phyloP scores from a whole-genome alignment of 2,329 filamentous ascomycete species.

The Chrysosporium queenslandicum region DNA sequence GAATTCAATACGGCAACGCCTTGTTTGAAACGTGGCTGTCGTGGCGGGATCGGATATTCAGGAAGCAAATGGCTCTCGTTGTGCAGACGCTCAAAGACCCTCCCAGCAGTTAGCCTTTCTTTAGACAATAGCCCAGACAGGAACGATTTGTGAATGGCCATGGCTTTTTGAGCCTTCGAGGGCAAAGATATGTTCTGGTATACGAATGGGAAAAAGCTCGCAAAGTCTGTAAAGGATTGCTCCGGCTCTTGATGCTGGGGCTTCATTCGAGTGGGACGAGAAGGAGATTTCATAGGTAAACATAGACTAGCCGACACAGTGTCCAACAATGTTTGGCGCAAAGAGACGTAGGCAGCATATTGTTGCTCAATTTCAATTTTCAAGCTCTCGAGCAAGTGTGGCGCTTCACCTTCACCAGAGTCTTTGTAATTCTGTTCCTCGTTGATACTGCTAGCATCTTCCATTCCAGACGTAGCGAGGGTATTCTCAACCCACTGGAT shows the following conservation, averaged over 20 bases:
- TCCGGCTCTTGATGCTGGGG: background rate
- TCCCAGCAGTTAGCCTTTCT: slow-evolving; percentile 30
- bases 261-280: slow-evolving; percentile 5
- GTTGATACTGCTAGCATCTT: slow-evolving; percentile 23
- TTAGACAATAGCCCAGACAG: slow-evolving; percentile 31
- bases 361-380: slow-evolving; percentile 28
- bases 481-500: slow-evolving; percentile 45
- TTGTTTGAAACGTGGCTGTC: slow-evolving; percentile 31
- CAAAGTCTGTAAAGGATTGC: slow-evolving; percentile 3
- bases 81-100: slow-evolving; percentile 31
- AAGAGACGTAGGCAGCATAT: slow-evolving; percentile 30
- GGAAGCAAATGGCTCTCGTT: slow-evolving; percentile 37
- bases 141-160: slow-evolving; percentile 32
- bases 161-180: slow-evolving; percentile 29
- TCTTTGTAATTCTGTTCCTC: slow-evolving; percentile 19
- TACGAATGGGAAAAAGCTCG: slow-evolving; percentile 23
- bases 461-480: slow-evolving; percentile 30
- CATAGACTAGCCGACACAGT: slow-evolving; percentile 30
- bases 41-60: slow-evolving; percentile 31
- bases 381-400: slow-evolving; percentile 25
- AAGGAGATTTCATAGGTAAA: slow-evolving; percentile 21
- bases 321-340: slow-evolving; percentile 30
- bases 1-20: slow-evolving; percentile 23
- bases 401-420: slow-evolving; percentile 19
- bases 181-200: slow-evolving; percentile 28